Base-by-base conservation (phyloP, 306 rosid species). In the Prunus kanzakura region DNA sequence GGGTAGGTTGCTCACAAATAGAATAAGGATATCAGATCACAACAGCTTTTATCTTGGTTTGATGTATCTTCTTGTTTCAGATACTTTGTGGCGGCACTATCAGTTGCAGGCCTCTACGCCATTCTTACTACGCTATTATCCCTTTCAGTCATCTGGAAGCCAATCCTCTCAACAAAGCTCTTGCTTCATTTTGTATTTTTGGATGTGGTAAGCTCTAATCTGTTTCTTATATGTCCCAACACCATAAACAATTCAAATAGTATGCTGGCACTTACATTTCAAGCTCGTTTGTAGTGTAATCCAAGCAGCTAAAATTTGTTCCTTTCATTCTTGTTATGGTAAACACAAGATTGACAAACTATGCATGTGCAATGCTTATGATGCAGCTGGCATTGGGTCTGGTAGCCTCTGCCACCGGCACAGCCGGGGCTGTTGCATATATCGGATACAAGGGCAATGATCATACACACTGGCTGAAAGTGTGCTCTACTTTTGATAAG, bases 371-470 rank as follows among this genome's bases (percentile, higher is more conserved):
- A 50, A 71, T 54, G 18, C 54, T 57, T 57, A 2, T 82, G 56
- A 68, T 65, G 87, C 91, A 94, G 98, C 64, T 94, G 78, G 85
- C 90, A n/a, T 69, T 95, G 76, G 98, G 96, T 64, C 49, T 95
- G 49, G 74, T 84, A 47, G 96, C 92, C 30, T 89, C 98, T 2
- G 98, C 97, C 67, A 85, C 89, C 0, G 98, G 98, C 50, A 23
- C 97, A 3, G 96, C 96, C 0, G 97, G 89, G 7, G 79, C 82
- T 23, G 74, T 95, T 35, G 97, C 90, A 14, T 95, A 95, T 60
- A 1, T 89, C 27, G 97, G 93, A 50, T 82, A 86, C 57, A 95
- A 92, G 72, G 98, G 98, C 15, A 88, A 94, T 80, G 2, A 29
- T 0, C 96, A 92, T 25, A 81, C 85, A 10, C 60, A 0, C 6